Conservation (phyloP, 2,329 filamentous ascomycete genomes). For the Talaromyces sp. region DNA sequence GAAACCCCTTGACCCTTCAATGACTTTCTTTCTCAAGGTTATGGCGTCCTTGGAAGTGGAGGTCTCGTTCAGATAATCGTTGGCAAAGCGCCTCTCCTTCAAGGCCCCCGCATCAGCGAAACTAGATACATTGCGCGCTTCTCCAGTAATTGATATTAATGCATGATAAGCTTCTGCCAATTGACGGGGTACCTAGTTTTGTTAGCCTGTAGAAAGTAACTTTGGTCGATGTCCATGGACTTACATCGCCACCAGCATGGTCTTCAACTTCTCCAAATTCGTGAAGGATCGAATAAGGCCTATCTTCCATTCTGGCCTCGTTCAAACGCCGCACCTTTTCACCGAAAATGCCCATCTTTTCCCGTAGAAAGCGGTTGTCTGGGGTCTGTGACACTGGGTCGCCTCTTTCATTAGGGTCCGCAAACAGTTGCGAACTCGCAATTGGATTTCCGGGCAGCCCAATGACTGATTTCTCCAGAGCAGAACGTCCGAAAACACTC, state of each 20-base stretch:
- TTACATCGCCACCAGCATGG: slow-evolving; percentile 61
- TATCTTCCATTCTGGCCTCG: slow-evolving; percentile 61
- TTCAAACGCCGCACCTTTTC: slow-evolving; percentile 78
- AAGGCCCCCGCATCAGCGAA: slow-evolving; percentile 60
- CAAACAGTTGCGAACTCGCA: slow-evolving; percentile 60
- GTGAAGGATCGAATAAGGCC: slow-evolving; percentile 67
- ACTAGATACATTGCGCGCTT: slow-evolving; percentile 59
- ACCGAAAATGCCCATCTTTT: slow-evolving; percentile 79
- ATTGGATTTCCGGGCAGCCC: slow-evolving; percentile 66
- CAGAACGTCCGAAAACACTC: slow-evolving; percentile 65
- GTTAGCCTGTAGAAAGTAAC: slow-evolving; percentile 16
- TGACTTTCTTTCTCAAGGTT: slow-evolving; percentile 70
- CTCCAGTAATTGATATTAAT: slow-evolving; percentile 71
- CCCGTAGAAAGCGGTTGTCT: slow-evolving; percentile 71
- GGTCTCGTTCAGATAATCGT: slow-evolving; percentile 72
- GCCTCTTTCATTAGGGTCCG: slow-evolving; percentile 59
- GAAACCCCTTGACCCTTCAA: slow-evolving; percentile 73
- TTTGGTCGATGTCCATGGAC: slow-evolving; percentile 16
- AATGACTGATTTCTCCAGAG: slow-evolving; percentile 78
- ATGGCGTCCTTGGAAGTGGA: slow-evolving; percentile 60
- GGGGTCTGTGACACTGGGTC: slow-evolving; percentile 49
- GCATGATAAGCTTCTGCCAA: slow-evolving; percentile 79
- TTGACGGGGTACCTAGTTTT: slow-evolving; percentile 59
- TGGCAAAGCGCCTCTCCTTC: slow-evolving; percentile 70
- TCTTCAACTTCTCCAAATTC: slow-evolving; percentile 72